Percentiles rank a stretch among this genome's conserved stretches.
These are phyloP conservation scores for Mucor irregularis DNA, from an alignment of 371 early-diverging fungal species.

Conservation along the genomic window DNA sequence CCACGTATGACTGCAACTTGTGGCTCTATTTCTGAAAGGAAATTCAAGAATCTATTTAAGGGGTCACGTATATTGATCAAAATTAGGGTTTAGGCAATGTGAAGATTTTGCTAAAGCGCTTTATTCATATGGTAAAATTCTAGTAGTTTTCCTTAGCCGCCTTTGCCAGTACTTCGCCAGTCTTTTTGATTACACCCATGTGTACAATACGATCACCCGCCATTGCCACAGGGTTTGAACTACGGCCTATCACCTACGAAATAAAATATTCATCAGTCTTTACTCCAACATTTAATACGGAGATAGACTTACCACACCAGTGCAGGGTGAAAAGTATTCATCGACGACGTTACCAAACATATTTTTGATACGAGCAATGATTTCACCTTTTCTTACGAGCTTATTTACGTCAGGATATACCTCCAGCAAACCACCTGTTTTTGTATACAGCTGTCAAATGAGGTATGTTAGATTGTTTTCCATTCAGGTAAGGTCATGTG, in stretches of 20 bases:
- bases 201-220: conserved; percentile 75
- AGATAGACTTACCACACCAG: conserved; percentile 64
- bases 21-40: too few relatives aligned
- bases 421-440: conserved; percentile 68
- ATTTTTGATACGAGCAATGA: conserved; percentile 83
- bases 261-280: background rate
- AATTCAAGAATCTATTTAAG: too few relatives aligned
- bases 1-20: too few relatives aligned
- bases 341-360: conserved; percentile 87
- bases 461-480: conserved; percentile 30
- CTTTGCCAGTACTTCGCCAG: conserved; percentile 25
- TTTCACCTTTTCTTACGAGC: conserved; percentile 76
- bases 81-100: too few relatives aligned
- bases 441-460: conserved; percentile 33
- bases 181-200: conserved; percentile 65
- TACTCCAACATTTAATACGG: background rate
- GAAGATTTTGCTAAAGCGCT: too few relatives aligned
- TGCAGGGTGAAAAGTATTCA: conserved; percentile 79
- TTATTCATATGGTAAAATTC: background rate
- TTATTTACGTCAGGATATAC: conserved; percentile 83
- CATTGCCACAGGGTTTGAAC: conserved; percentile 70
- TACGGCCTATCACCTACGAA: conserved; percentile 31
- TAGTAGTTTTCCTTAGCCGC: conserved; percentile 35
- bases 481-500: conserved; percentile 50
- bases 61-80: too few relatives aligned